Percentiles rank a stretch among this genome's conserved stretches.
Conservation (phyloP, 1,284 basidiomycete species). For the Tremellales sp. region DNA sequence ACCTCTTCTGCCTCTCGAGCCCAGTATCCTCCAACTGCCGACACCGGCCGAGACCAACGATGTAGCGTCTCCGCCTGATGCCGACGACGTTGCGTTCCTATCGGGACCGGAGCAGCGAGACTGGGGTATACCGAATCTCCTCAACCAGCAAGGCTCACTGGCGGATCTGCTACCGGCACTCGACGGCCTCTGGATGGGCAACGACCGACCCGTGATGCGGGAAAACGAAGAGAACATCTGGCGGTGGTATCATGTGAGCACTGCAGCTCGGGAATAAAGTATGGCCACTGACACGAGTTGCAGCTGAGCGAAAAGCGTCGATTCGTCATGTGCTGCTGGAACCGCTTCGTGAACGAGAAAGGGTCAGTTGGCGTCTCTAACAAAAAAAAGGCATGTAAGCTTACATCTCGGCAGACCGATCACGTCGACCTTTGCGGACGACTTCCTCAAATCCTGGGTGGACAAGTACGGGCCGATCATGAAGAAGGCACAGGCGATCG, state of each 20-base stretch:
- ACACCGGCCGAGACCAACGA: too few relatives aligned
- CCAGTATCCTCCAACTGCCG: too few relatives aligned
- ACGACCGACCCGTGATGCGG: slow-evolving; percentile 11
- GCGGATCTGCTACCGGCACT: slow-evolving; percentile 23
- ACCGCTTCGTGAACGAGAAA: slow-evolving; percentile 20
- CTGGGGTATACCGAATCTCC: too few relatives aligned
- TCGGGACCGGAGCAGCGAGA: too few relatives aligned
- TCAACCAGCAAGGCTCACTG: slow-evolving; percentile 22
- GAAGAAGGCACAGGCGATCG: too few relatives aligned
- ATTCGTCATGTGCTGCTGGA: slow-evolving; percentile 25
- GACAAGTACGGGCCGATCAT: slow-evolving; percentile 22
- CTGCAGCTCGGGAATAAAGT: not conserved
- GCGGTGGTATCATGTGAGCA: slow-evolving; percentile 21
- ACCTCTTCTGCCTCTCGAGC: too few relatives aligned
- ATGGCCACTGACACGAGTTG: not conserved
- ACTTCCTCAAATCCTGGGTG: slow-evolving; percentile 13
- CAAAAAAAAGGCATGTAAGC: not conserved
- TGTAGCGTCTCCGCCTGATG: too few relatives aligned
- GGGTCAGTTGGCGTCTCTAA: slow-evolving; percentile 14
- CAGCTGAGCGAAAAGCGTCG: slow-evolving; percentile 17
- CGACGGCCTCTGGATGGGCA: slow-evolving; percentile 19
- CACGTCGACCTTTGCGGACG: slow-evolving; percentile 1
- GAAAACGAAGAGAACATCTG: slow-evolving; percentile 19
- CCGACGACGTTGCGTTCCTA: too few relatives aligned
- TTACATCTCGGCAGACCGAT: slow-evolving; percentile 12